Conservation (phyloP, 2,329 filamentous ascomycete species). For the Colletotrichum simmondsii region DNA sequence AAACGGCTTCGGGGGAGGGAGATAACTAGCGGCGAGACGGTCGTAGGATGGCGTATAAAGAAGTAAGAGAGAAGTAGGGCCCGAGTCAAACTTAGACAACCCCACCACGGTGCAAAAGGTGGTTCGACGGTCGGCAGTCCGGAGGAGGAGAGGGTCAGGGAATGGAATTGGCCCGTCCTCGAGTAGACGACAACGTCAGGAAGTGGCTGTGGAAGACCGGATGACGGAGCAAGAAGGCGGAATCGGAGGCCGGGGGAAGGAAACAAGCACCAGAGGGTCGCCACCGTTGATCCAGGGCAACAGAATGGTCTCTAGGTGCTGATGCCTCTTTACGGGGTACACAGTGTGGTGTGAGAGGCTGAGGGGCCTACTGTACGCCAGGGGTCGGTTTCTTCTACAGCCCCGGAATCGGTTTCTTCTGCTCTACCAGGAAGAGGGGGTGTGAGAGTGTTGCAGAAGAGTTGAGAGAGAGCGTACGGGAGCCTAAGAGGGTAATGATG, state of each 20-base stretch:
- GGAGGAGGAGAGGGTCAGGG: slow-evolving; percentile 13
- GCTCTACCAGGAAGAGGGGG: not conserved
- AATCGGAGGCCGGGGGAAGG: slow-evolving; percentile 14
- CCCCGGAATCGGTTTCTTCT: not conserved
- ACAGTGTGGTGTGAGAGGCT: slow-evolving; percentile 24
- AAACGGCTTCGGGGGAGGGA: slow-evolving; percentile 6
- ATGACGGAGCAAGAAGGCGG: slow-evolving; percentile 27
- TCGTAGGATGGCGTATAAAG: slow-evolving; percentile 2
- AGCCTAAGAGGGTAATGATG: slow-evolving; percentile 20
- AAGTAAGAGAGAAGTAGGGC: slow-evolving; percentile 1
- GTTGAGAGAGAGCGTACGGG: slow-evolving; percentile 7
- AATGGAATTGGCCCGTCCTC: slow-evolving; percentile 21
- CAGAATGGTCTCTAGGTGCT: not conserved
- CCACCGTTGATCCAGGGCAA: slow-evolving; percentile 28
- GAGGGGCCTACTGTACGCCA: slow-evolving; percentile 16
- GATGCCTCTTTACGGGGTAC: not conserved
- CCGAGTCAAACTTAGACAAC: slow-evolving; percentile 27
- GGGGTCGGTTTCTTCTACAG: slow-evolving; percentile 7
- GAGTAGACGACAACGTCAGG: slow-evolving; percentile 11
- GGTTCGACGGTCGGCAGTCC: slow-evolving; percentile 32
- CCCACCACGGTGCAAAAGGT: slow-evolving; percentile 29
- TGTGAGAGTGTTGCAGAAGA: not conserved
- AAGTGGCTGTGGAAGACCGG: slow-evolving; percentile 18
- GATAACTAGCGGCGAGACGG: not conserved
- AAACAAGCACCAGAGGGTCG: slow-evolving; percentile 13